phyloP scores from a whole-genome alignment of 441 rosid species.

The Euphorbia corollata region DNA sequence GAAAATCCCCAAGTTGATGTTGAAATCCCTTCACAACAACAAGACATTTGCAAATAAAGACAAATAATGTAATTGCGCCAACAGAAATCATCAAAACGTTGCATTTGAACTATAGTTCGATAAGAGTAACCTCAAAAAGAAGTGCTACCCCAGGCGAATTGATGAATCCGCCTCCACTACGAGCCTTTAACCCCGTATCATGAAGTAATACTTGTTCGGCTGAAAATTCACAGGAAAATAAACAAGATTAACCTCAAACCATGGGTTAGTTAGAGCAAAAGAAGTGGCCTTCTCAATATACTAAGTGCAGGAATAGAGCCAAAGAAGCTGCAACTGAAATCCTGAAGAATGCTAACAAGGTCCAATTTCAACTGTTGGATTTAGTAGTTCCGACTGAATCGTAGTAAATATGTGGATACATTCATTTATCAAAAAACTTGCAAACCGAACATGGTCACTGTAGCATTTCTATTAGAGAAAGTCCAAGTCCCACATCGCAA shows the following conservation, averaged over 20 bases:
- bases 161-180: conserved; percentile 77
- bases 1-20: conserved; percentile 79
- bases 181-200: conserved; percentile 57
- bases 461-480: no score
- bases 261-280: no score
- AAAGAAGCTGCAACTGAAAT: no score
- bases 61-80: neutral
- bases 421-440: no score
- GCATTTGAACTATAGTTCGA: neutral
- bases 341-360: no score
- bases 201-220: conserved; percentile 71
- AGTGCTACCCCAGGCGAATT: conserved; percentile 69
- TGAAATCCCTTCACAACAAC: conserved; percentile 55
- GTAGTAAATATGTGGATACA: no score
- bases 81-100: neutral
- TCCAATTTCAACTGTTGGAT: no score
- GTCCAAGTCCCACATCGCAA: conserved; percentile 15
- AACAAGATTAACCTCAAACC: conserved; percentile 28
- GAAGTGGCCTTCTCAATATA: no score
- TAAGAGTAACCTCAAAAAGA: conserved; percentile 47
- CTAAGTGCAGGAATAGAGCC: no score
- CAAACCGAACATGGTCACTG: no score
- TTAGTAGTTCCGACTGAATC: no score
- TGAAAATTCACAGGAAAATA: conserved; percentile 24
- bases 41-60: neutral